Evolutionary conservation across 208 protist genomes (phyloP), one percentile per base, ranked within the genome.

Genomic region (Trypanosoma rangeli): DNA sequence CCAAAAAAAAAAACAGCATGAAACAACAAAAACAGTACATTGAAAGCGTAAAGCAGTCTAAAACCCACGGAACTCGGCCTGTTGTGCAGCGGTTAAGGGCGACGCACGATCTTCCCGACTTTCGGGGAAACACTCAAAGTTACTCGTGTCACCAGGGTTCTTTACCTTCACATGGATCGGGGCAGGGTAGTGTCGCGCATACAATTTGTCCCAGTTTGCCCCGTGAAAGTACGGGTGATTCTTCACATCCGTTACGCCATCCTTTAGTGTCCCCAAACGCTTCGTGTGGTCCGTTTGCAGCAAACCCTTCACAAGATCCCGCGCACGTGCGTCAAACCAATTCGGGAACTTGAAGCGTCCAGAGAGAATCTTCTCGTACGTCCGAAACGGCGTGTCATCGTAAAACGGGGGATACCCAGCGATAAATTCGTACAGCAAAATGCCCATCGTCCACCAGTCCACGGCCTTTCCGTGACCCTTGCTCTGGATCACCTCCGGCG

Each of bases 391-490:
- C 33, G 94, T 97, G 72, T 96, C 89, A 62, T 93, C 83, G 80
- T 92, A 98, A 79, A 97, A 98, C 28, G 96, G 95, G 52, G 95
- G 84, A 58, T 94, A 89, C 53, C 94, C 96, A 10, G 93, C 79
- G 56, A 98, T 86, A 82, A 98, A 97, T 87, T 98, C 96, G 73
- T 97, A 99, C 46, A 98, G 73, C 42, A 99, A 68, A 50, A 98
- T 92, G 50, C 98, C 98, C 74, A 98, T 94, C 55, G 87, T 90
- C 98, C 98, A 99, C 97, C 96, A 99, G 83, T 99, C 98, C 31
- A 98, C 95, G 33, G 93, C 91, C 81, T 97, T 98, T 20, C 94
- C 94, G 78, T 99, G 94, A 1, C 89, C 92, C 64, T 94, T 91
- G 55, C 87, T 89, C 73, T 89, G 77, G 24, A 99, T 84, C 70